phyloP scores from a whole-genome alignment of 2,329 filamentous ascomycete genomes.

The Cordyceps militaris region DNA sequence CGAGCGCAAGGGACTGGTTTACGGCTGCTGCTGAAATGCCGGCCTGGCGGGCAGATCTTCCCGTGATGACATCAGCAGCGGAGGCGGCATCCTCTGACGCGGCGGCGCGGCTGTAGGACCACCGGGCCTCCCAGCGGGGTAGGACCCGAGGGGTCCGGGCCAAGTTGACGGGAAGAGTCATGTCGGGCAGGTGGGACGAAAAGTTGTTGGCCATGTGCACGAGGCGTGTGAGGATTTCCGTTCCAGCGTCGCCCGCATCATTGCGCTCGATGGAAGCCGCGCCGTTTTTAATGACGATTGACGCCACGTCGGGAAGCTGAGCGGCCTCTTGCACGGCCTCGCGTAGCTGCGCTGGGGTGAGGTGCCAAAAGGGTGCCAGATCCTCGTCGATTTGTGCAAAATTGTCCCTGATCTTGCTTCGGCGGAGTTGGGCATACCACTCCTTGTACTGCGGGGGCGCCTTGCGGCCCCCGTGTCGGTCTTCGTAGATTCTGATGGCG shows the following conservation, averaged over 20 bases:
- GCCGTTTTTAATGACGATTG: constrained; percentile 57
- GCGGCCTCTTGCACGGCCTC: constrained; percentile 42
- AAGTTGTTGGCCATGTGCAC: constrained; percentile 66
- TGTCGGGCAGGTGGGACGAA: constrained; percentile 65
- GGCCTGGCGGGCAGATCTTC: constrained; percentile 8
- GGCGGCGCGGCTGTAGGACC: constrained; percentile 4
- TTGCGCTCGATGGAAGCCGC: constrained; percentile 37
- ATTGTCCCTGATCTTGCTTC: constrained; percentile 70
- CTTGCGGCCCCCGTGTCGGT: constrained; percentile 52
- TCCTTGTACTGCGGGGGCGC: constrained; percentile 77
- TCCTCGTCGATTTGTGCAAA: constrained; percentile 74
- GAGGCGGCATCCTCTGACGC: constrained; percentile 3
- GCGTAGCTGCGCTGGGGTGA: constrained; percentile 61
- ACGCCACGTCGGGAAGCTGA: constrained; percentile 36
- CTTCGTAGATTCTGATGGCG: constrained; percentile 43
- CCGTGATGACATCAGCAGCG: constrained; percentile 12
- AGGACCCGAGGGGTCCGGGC: constrained; percentile 36
- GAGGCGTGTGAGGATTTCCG: constrained; percentile 36
- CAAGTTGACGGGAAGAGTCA: constrained; percentile 79
- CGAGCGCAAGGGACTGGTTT: not conserved
- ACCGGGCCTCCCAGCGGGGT: constrained; percentile 54
- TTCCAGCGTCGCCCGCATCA: constrained; percentile 24
- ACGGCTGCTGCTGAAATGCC: not conserved
- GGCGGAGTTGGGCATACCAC: constrained; percentile 73
- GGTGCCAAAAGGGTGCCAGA: constrained; percentile 68